Evolutionary conservation across 1,284 basidiomycete species (phyloP), one percentile per base, ranked within the genome.

Genomic region (Ustilago loliicola): DNA sequence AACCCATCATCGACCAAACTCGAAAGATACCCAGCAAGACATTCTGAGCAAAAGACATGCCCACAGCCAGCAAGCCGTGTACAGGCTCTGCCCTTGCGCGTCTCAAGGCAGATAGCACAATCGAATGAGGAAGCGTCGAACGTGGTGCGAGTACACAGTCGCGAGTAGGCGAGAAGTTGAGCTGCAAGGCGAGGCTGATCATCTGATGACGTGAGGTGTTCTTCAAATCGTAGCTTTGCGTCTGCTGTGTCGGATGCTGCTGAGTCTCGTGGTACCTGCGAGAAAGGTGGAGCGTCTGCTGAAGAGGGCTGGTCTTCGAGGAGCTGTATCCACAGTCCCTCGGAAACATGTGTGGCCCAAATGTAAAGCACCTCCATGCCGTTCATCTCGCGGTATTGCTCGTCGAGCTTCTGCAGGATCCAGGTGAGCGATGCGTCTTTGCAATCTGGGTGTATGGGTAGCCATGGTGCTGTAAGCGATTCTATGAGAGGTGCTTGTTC

Each of bases 71-170:
- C 27, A 17, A 80, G 60, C 38, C 56, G 50, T 3, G 57, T 71
- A 55, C 79, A 80, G 5, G 66, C 54, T 45, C 64, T 52, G 13
- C 79, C 79, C 38, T 80, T 80, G 23, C 68, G 65, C 1, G 70
- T 70, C 45, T 80, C 79, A 23, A 80, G 72, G 40, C 79, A 80
- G 56, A 80, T 80, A 51, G 65, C 72, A 45, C 79, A 80, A 38
- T 75, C 68, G 56, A 80, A 80, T 1, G 66, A 67, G 2, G 75
- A 60, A 25, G 72, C 40, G 53, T 74, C 72, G 30, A 80, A 80
- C 4, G 60, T 63, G 13, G 66, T 61, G n/a, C 75, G 61, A 6
- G 56, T 70, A 64, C 75, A 77, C 6, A 70, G 62, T 3, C 70
- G 62, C 2, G 75, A 72, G 17, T 77, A 66, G 8, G 70, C 40